Base-by-base conservation (phyloP, 2,329 filamentous ascomycete genomes). In the Cephalotrichum gorgonifer region DNA sequence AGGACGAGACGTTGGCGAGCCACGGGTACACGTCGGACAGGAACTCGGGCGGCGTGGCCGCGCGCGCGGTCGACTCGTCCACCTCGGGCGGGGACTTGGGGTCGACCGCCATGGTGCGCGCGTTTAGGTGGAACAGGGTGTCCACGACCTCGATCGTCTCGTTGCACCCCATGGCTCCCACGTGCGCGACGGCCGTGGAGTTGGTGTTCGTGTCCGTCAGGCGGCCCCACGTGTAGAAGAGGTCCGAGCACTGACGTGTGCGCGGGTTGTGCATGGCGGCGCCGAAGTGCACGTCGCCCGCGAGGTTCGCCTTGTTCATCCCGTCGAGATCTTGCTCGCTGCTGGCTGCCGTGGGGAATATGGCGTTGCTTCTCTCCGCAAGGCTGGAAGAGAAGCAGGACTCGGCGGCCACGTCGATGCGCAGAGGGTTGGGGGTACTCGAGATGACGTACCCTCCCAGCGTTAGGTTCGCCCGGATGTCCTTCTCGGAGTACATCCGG, bases 131-230 rank as follows among this genome's bases (percentile, higher is more conserved):
- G 2, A 58, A 55, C n/a, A 53, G 46, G 2, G 56, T 51, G 14
- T 58, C 54, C 7, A 64, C 54, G 5, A 57, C 60, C 54, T 66
- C 55, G 2, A 64, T 52, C 2, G 61, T 59, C 54, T 68, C 66
- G 54, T 70, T 70, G 54, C 67, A 70, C 20, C 60, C 60, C 48
- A 69, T 49, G 5, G 61, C 63, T 5, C 58, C 60, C 15, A 66
- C 56, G 33, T 55, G 57, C 31, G 53, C 55, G 11, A 68, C 60
- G 1, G 57, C 54, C 42, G 58, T 53, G 23, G 56, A 52, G 20
- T 55, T 53, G 20, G 52, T 56, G 39, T 56, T 53, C 20, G 59
- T 47, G 28, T 57, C 48, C 4, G 44, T 38, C 1, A 66, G 52
- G 33, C 57, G 56, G 28, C 64, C 64, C 64, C 65, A 69, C 38